Evolutionary conservation across 495 filamentous ascomycete species (phyloP), one percentile per base, ranked within the genome.

Genomic region (Tetracladium marchalianum): DNA sequence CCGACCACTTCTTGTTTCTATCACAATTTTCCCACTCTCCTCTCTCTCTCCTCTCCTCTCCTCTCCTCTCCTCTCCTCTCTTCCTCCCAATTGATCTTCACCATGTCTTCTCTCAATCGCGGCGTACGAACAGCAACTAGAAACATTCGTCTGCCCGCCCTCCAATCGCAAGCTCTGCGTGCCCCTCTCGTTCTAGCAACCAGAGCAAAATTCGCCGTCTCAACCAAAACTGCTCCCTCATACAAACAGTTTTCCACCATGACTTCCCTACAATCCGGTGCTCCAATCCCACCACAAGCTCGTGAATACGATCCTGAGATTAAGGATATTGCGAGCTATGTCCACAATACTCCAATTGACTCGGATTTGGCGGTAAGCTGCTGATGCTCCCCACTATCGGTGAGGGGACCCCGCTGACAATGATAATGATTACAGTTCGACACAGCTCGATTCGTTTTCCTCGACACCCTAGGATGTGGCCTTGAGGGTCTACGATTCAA

Each of bases 381-480:
- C 18, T 33, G n/a, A 41, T 13, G 41, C 16, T 11, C 41, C 44
- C 22, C 11, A 22, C 37, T 39, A 40, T 43, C 31, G 47, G 39
- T 58, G 63, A 58, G 61, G 50, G 47, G 50, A 43, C 47, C 37
- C 32, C 40, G 43, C 60, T 53, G 56, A 60, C 41, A 6, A 31
- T 43, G 8, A 17, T 51, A n/a, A n/a, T n/a, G n/a, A n/a, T n/a
- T n/a, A 53, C 61, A 97, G 90, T 94, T 83, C 57, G 90, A 97
- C 64, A 97, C 90, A 17, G 87, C 87, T 42, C 78, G 85, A 62
- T 81, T 87, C 62, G 84, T 90, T 19, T 84, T 92, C 69, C 78
- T 97, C 52, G 92, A 98, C 66, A 98, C 93, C 31, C 78, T 98
- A 8, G 92, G 92, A 57, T 98, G 92, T 65, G 92, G 92, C 52